A percentile compares a stretch with the other conserved stretches of the same genome.
phyloP scores from a whole-genome alignment of 176 grass and related monocot species.

The Alopecurus myosuroides region DNA sequence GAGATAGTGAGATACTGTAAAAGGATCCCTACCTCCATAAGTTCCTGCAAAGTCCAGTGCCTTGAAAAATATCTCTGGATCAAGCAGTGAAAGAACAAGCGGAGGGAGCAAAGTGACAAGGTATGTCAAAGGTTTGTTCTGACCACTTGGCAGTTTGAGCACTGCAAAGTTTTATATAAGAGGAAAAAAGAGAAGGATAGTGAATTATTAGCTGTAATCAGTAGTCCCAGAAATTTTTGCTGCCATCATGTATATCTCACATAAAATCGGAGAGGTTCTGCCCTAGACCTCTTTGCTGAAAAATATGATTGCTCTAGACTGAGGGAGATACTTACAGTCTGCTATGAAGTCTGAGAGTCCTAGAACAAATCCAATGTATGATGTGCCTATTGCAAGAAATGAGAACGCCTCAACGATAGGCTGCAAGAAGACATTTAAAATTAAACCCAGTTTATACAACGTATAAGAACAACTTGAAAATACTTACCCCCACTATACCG shows the following conservation, averaged over 20 bases:
- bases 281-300: neutral
- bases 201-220: neutral
- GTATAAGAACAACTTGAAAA: constrained; percentile 3
- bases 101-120: constrained; percentile 79
- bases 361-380: constrained; percentile 94
- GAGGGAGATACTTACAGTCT: constrained; percentile 72
- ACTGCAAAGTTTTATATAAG: constrained; percentile 47
- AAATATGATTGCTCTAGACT: neutral
- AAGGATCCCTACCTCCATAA: constrained; percentile 77
- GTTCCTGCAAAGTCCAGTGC: constrained; percentile 99
- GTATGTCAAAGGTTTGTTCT: constrained; percentile 70
- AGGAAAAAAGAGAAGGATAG: neutral
- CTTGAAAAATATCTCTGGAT: constrained; percentile 97
- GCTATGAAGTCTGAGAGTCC: constrained; percentile 84
- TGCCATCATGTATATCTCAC: neutral
- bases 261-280: neutral
- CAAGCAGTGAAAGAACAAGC: constrained; percentile 66
- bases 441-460: neutral
- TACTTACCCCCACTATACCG: constrained; percentile 75
- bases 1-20: neutral
- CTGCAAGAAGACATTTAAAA: constrained; percentile 37
- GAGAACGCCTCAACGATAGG: constrained; percentile 86
- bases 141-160: constrained; percentile 80
- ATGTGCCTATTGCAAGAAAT: constrained; percentile 95
- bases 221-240: neutral